A percentile compares a stretch with the other conserved stretches of the same genome.
phyloP scores from a whole-genome alignment of 163 green algal species.

The Picocystis sp. region DNA sequence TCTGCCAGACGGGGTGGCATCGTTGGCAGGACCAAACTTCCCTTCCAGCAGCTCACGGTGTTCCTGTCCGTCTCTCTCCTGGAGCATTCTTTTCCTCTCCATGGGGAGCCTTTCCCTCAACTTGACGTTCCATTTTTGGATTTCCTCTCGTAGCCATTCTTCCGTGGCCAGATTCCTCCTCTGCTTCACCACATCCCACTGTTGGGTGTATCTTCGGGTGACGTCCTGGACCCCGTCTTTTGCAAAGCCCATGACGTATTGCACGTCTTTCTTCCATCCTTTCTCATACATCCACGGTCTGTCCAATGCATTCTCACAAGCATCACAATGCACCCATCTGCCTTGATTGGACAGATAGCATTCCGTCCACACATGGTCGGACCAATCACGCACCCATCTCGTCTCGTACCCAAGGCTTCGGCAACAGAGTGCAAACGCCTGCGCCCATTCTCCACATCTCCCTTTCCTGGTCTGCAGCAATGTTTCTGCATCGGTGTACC shows the following conservation, averaged over 20 bases:
- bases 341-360: constrained; percentile 25
- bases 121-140: too few species aligned
- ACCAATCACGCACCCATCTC: constrained; percentile 39
- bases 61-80: too few species aligned
- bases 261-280: constrained; percentile 63
- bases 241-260: constrained; percentile 49
- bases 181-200: constrained; percentile 3
- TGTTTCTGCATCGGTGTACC: constrained; percentile 45
- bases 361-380: constrained; percentile 71
- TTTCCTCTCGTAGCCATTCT: too few species aligned
- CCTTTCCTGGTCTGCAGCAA: constrained; percentile 48
- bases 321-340: constrained; percentile 64
- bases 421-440: constrained; percentile 49
- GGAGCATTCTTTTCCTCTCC: too few species aligned
- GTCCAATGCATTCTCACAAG: constrained; percentile 61
- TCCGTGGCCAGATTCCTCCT: too few species aligned
- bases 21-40: too few species aligned
- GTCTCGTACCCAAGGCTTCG: constrained; percentile 25
- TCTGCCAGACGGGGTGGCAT: too few species aligned
- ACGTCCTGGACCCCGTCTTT: constrained; percentile 43
- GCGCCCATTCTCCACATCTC: constrained; percentile 59
- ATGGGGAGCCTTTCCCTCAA: too few species aligned
- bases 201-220: constrained; percentile 40
- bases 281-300: constrained; percentile 63
- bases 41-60: too few species aligned